Evolutionary conservation across 164 flowering plant genomes (phyloP), one percentile per base, ranked within the genome.

Genomic region (Cinnamomum micranthum): DNA sequence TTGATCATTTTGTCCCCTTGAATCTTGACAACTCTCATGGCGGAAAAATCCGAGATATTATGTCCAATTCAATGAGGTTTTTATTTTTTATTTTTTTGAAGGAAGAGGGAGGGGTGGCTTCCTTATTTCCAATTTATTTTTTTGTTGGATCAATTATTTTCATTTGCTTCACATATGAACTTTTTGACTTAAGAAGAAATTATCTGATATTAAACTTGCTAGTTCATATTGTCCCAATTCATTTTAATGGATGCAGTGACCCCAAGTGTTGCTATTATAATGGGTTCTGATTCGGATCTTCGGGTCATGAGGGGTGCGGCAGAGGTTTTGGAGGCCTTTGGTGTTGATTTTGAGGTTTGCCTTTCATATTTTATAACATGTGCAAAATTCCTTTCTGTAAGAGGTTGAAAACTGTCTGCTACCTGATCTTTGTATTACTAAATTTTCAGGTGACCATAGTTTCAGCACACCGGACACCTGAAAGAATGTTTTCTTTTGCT

Each of bases 211-310:
- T 25, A 47, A 17, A 31, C 15, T 52, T 35, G n/a, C 14, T 74
- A 20, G 22, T 19, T 60, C 24, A 70, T 66, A 33, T 55, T 73
- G 71, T 24, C 67, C 22, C 17, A 33, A 17, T 68, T 74, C n/a
- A 71, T 19, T 69, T 67, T 85, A 52, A 60, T 73, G 35, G 75
- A 51, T 79, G 80, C 84, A 87, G 94, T 47, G 2, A 20, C 79
- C 7, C 93, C 98, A 28, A 80, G 86, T 59, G 97, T 95, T 78
- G 97, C 92, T 67, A 93, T 95, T 74, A 91, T 95, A 71, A 95
- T 95, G 99, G 98, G 99, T 41, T 95, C 98, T 68, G 99, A 95
- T 84, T 95, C 98, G 68, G 99, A 95, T 85, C 95, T 93, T 74
- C 97, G 97, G 50, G 87, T 92, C 31, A 95, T 95, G 99, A 92